Evolutionary conservation across 352 stramenopile genomes (phyloP).

Genomic region (Globisporangium canariense): DNA sequence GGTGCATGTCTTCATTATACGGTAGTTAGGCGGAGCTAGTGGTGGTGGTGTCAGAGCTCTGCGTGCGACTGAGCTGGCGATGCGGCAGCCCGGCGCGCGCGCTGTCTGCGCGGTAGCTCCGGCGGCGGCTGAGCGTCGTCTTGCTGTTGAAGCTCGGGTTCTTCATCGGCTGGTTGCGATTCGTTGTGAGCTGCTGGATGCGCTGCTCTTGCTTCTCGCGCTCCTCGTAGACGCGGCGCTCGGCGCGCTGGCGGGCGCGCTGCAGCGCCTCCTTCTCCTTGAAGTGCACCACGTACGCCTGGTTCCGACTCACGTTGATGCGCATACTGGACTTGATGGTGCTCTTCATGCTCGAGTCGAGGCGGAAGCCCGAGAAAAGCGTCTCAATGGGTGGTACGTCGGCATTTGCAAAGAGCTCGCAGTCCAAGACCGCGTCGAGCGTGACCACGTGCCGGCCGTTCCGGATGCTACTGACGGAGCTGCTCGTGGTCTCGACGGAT

Average conservation of each 20-base stretch:
- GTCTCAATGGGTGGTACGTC: conserved; percentile 45
- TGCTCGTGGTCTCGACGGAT: conserved; percentile 1
- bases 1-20: not conserved
- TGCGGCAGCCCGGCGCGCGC: conserved; percentile 34
- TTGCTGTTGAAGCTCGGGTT: conserved; percentile 44
- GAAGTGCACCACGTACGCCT: conserved; percentile 69
- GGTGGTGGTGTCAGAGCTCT: conserved; percentile 21
- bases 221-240: conserved; percentile 65
- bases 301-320: conserved; percentile 66
- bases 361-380: conserved; percentile 59
- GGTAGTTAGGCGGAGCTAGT: conserved; percentile 14
- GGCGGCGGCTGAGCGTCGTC: conserved; percentile 35
- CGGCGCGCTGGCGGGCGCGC: conserved; percentile 48
- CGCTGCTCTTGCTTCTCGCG: conserved; percentile 61
- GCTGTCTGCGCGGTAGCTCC: conserved; percentile 50
- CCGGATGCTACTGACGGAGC: conserved; percentile 20
- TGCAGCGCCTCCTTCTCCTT: conserved; percentile 52
- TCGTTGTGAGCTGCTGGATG: conserved; percentile 44
- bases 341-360: conserved; percentile 75
- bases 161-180: conserved; percentile 26
- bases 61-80: conserved; percentile 25
- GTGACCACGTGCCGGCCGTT: conserved; percentile 36
- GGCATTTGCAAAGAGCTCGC: conserved; percentile 35
- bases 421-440: conserved; percentile 33
- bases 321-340: conserved; percentile 73